Base-by-base conservation (phyloP, 148 eudicot species). In the Hydrangea macrophylla region DNA sequence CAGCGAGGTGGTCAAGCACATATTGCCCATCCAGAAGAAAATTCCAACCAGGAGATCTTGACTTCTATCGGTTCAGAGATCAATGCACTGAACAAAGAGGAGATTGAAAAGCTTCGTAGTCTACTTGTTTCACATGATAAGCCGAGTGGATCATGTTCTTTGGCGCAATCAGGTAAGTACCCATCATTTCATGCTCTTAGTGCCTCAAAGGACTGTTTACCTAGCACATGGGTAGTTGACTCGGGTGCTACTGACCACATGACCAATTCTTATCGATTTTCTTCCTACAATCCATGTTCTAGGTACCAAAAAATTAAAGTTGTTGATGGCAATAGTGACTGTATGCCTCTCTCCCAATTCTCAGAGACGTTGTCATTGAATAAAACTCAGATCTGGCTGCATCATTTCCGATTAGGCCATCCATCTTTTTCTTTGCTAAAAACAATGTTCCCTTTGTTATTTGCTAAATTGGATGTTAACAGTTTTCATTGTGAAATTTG, bases 381-480 rank as follows among this genome's bases (percentile, higher is more conserved):
- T 27, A 58, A 58, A 30, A 17, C 11, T 1, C 10, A 26, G 5
- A 30, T 58, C 7, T 58, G 37, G 62, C 18, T 58, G 0, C 37
- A 58, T 20, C 69, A 65, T 50, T 6, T 26, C 30, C 37, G 39
- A 13, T 25, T 28, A 2, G 37, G 57, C 17, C 69, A 48, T 20
- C 69, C 58, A 5, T 28, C 58, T 2, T 65, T 65, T 30, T 12
- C 9, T 10, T 9, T 31, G 15, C 36, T 67, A 0, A 67, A 36
- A 2, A 1, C 39, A 20, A 36, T 67, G 62, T 67, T 67, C 56
- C 53, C 62, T 24, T 37, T 23, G 23, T 56, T 67, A 13, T 67
- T 35, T 6, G 12, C 20, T 36, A 18, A 24, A 5, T 15, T 65
- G 5, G 58, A 28, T 51, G 20, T 39, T 9, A 10, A 20, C 0